phyloP scores from a whole-genome alignment of 192 early-diverging fungal species.

The Backusella macrospora region DNA sequence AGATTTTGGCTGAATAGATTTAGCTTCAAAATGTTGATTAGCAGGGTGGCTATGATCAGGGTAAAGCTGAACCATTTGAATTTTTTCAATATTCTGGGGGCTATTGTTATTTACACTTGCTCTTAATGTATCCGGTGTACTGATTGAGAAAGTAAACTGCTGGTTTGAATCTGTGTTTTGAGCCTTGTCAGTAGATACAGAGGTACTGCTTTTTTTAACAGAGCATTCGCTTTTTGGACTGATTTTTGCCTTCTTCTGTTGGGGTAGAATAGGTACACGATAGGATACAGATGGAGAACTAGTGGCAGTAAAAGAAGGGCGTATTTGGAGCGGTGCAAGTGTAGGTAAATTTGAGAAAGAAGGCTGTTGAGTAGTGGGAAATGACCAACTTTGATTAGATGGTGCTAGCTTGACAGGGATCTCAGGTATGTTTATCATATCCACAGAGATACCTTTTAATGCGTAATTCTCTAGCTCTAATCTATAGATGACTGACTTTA shows the following conservation, averaged over 20 bases:
- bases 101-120: background rate
- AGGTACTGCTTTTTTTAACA: background rate
- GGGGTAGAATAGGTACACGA: background rate
- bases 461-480: constrained; percentile 55
- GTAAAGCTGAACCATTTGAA: constrained; percentile 22
- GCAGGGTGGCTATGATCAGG: constrained; percentile 20
- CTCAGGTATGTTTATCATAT: background rate
- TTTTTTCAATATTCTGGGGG: background rate
- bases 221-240: background rate
- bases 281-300: background rate
- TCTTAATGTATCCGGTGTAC: constrained; percentile 19
- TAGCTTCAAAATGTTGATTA: background rate
- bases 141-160: constrained; percentile 28
- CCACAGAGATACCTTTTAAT: background rate
- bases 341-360: background rate
- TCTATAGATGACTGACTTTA: constrained; percentile 52
- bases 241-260: background rate
- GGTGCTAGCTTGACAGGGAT: background rate
- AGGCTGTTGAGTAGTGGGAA: background rate
- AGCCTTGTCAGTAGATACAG: background rate
- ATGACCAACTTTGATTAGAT: background rate
- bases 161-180: constrained; percentile 1
- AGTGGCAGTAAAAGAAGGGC: background rate
- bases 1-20: background rate
- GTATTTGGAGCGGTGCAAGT: constrained; percentile 5